Base-by-base conservation (phyloP, 1,284 basidiomycete genomes). In the Ceratobasidium theobromae region DNA sequence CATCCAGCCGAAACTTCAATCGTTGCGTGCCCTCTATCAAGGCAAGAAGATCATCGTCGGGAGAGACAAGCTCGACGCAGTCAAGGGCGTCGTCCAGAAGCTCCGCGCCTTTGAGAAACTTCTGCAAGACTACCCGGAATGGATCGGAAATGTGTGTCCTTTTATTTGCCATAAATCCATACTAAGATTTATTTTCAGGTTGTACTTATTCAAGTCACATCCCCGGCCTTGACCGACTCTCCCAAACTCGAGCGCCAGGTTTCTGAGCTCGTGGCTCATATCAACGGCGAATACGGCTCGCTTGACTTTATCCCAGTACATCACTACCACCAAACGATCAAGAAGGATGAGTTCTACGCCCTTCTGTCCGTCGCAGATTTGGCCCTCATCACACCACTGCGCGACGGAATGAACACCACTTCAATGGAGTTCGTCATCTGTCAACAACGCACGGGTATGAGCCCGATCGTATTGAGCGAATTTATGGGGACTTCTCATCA, bases 371-470 rank as follows among this genome's bases (percentile, higher is more conserved):
- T 95, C 0, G 96, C 96, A 11, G 96, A 98, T 76, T 83, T 99
- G 23, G 95, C 91, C 6, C 88, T 99, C 27, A 97, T 98, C 77
- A 99, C 96, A 0, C 94, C 94, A 0, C 84, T 98, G 5, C 87
- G 96, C 30, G 96, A 99, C 74, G 96, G 96, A 8, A 98, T 99
- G 96, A 98, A 99, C 82, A 98, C 97, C 8, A 98, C 95, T 0
- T 89, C 86, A 53, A 98, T 98, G 95, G 96, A 98, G 78, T 98
- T 93, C 77, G 91, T 97, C 52, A 89, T 98, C 69, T 95, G 94
- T 64, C 96, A 99, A 78, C 84, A 91, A 72, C 83, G 82, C 77
- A 67, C 86, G 52, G 86, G 70, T 75, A 88, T 87, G 77, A 92
- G 89, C 64, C 94, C 91, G 0, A 84, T 96, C 64, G 91, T 99